Evolutionary conservation across 208 protist species (phyloP).

Genomic region (Naegleria fowleri): DNA sequence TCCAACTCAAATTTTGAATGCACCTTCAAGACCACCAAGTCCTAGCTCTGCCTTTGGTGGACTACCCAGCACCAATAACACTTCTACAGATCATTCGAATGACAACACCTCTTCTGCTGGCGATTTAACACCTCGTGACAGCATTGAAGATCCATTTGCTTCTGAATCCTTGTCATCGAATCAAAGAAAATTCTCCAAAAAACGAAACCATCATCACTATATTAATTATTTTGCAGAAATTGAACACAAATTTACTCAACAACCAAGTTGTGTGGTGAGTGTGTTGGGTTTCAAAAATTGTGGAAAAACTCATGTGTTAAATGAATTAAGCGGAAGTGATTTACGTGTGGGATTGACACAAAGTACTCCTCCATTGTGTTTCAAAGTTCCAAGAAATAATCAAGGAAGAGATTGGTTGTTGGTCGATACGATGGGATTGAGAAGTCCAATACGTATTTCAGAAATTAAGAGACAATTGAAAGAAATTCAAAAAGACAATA

Average conservation of each 20-base stretch:
- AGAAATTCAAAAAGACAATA: background rate
- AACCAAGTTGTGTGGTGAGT: background rate
- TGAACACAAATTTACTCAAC: constrained; percentile 6
- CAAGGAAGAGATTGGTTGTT: constrained; percentile 13
- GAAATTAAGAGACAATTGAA: background rate
- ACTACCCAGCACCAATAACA: background rate
- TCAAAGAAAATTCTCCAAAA: background rate
- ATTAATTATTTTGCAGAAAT: constrained; percentile 13
- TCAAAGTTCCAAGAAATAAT: constrained; percentile 8
- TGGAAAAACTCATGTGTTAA: background rate
- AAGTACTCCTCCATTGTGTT: background rate
- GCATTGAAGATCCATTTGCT: background rate
- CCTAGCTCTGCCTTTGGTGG: background rate
- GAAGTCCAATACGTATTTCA: background rate
- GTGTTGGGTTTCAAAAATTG: background rate
- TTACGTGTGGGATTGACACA: background rate
- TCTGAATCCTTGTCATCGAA: background rate
- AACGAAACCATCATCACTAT: background rate
- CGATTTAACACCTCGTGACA: background rate
- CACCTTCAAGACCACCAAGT: background rate
- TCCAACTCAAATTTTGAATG: background rate
- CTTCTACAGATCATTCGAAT: background rate
- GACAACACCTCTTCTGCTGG: background rate
- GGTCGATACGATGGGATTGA: background rate
- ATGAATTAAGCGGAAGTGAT: background rate